Evolutionary conservation across 2,329 filamentous ascomycete species (phyloP).

Genomic region (Diaporthe citriasiana): DNA sequence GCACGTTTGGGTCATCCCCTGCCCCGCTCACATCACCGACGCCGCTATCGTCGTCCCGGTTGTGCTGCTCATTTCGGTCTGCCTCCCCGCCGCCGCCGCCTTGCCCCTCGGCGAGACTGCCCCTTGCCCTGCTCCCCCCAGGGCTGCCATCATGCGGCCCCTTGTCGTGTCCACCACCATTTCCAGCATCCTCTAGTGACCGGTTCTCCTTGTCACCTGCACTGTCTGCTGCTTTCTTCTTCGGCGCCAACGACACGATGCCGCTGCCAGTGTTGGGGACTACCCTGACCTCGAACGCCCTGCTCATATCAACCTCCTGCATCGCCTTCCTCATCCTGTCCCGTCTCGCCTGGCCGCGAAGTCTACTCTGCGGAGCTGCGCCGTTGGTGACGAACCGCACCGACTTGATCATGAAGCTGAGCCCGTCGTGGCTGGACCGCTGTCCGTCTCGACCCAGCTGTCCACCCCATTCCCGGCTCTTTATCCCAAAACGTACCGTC

Average conservation of each 20-base stretch:
- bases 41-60: conserved; percentile 42
- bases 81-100: conserved; percentile 19
- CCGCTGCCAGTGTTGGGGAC: conserved; percentile 44
- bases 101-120: background rate
- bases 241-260: conserved; percentile 9
- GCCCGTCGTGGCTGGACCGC: conserved; percentile 77
- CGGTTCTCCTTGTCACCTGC: conserved; percentile 42
- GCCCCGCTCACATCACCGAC: conserved; percentile 38
- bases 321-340: conserved; percentile 71
- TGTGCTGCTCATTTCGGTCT: conserved; percentile 34
- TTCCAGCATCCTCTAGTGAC: background rate
- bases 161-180: conserved; percentile 4
- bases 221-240: conserved; percentile 38
- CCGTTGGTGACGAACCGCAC: conserved; percentile 89
- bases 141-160: conserved; percentile 15
- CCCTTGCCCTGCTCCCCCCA: conserved; percentile 33
- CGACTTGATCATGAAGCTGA: conserved; percentile 87
- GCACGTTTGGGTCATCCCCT: conserved; percentile 32
- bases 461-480: conserved; percentile 83
- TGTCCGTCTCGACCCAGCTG: conserved; percentile 58
- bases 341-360: conserved; percentile 68
- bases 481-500: conserved; percentile 83
- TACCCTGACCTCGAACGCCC: conserved; percentile 51
- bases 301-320: conserved; percentile 62
- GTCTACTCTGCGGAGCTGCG: conserved; percentile 69